phyloP scores from a whole-genome alignment of 306 rosid genomes.

The Ochetophila trinervis region DNA sequence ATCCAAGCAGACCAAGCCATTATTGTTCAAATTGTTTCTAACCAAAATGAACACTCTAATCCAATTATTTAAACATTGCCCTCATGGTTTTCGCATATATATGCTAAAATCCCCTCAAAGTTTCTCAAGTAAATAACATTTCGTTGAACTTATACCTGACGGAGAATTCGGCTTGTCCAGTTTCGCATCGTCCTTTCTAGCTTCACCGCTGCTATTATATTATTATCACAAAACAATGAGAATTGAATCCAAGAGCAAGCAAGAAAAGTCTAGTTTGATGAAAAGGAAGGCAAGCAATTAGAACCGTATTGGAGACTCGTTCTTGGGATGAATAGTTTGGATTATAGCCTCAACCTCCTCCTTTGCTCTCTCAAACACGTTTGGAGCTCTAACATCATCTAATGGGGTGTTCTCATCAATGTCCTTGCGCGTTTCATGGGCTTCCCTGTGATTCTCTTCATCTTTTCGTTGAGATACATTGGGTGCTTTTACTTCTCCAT shows the following conservation, averaged over 20 bases:
- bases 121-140: slow-evolving; percentile 6
- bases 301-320: slow-evolving; percentile 37
- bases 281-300: not conserved
- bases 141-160: slow-evolving; percentile 38
- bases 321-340: slow-evolving; percentile 47
- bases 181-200: slow-evolving; percentile 23
- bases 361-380: slow-evolving; percentile 60
- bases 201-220: slow-evolving; percentile 26
- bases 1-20: not conserved
- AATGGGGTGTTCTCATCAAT: slow-evolving; percentile 38
- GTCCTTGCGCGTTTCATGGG: slow-evolving; percentile 39
- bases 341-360: slow-evolving; percentile 65
- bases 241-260: slow-evolving; percentile 1
- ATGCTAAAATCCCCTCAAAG: not conserved
- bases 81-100: not conserved
- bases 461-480: slow-evolving; percentile 24
- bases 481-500: slow-evolving; percentile 25
- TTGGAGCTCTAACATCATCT: slow-evolving; percentile 59
- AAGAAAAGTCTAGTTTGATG: slow-evolving; percentile 4
- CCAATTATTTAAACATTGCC: slow-evolving; percentile 2
- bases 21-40: not conserved
- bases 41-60: not conserved
- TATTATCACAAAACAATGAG: slow-evolving; percentile 11
- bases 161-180: slow-evolving; percentile 29
- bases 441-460: slow-evolving; percentile 36